Conservation (phyloP, 805 yeast genomes). For the Ascoidea tarda region DNA sequence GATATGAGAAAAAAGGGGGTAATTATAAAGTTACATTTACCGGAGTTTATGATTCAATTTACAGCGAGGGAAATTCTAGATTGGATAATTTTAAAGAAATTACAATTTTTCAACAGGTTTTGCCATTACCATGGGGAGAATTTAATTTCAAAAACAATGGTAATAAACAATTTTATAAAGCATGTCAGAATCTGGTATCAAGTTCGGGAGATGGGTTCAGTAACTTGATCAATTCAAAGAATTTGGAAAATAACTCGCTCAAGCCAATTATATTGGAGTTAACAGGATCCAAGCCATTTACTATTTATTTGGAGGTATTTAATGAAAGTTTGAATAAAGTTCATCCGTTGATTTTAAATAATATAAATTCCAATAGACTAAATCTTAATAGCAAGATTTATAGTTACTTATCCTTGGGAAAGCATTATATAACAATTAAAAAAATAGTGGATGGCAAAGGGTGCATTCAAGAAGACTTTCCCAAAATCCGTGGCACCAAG, state of each 20-base stretch:
- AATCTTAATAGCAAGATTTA: slow-evolving; percentile 27
- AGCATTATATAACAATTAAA: slow-evolving; percentile 44
- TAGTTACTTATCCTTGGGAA: slow-evolving; percentile 49
- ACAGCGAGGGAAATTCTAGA: slow-evolving; percentile 26
- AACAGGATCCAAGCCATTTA: slow-evolving; percentile 48
- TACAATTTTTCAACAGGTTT: slow-evolving; percentile 35
- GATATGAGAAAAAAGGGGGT: slow-evolving; percentile 31
- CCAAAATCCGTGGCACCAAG: slow-evolving; percentile 15
- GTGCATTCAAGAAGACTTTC: slow-evolving; percentile 36
- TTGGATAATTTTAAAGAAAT: slow-evolving; percentile 21
- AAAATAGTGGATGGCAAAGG: slow-evolving; percentile 57
- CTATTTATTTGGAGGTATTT: slow-evolving; percentile 38
- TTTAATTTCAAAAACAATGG: slow-evolving; percentile 28
- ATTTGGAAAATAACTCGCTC: slow-evolving; percentile 20
- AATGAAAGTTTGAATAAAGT: slow-evolving; percentile 46
- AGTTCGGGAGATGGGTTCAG: slow-evolving; percentile 24
- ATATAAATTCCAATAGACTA: slow-evolving; percentile 24
- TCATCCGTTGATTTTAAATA: slow-evolving; percentile 29
- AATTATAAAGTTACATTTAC: slow-evolving; percentile 44
- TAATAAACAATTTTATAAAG: slow-evolving; percentile 25
- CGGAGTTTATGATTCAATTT: slow-evolving; percentile 52
- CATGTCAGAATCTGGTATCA: slow-evolving; percentile 23
- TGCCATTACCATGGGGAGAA: slow-evolving; percentile 43
- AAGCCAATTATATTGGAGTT: slow-evolving; percentile 43
- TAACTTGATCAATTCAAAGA: slow-evolving; percentile 15